These are phyloP conservation scores for Pseudocercospora musae DNA, from an alignment of 2,329 filamentous ascomycete genomes.

Conservation along the genomic window DNA sequence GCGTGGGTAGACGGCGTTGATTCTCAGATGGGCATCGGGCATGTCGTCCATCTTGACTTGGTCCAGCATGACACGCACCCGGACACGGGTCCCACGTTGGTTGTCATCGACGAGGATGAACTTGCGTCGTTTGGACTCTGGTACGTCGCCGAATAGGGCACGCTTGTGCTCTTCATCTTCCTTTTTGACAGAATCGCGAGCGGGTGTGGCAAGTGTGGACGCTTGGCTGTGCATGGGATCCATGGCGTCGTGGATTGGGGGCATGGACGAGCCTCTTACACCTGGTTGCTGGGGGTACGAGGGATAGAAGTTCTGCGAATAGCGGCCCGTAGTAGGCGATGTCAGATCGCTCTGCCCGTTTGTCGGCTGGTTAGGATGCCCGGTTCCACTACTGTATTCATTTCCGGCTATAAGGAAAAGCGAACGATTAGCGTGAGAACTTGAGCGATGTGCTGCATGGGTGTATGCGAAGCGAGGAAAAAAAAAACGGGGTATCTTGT, in stretches of 20 bases:
- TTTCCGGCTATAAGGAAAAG: constrained; percentile 53
- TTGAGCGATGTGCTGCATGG: constrained; percentile 28
- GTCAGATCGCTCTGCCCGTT: constrained; percentile 49
- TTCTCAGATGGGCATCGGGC: constrained; percentile 88
- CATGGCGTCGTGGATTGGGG: constrained; percentile 61
- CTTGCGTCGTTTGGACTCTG: constrained; percentile 87
- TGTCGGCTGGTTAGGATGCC: constrained; percentile 63
- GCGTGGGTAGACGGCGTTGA: constrained; percentile 83
- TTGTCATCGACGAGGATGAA: constrained; percentile 94
- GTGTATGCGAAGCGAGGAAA: constrained; percentile 29
- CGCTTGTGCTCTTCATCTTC: constrained; percentile 58
- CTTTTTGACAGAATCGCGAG: constrained; percentile 40
- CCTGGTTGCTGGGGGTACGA: constrained; percentile 61
- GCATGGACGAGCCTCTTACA: constrained; percentile 58
- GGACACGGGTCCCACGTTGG: constrained; percentile 73
- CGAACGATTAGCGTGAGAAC: constrained; percentile 43
- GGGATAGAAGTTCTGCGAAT: constrained; percentile 72
- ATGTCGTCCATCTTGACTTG: constrained; percentile 93
- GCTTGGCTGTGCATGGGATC: constrained; percentile 40
- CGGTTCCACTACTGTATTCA: constrained; percentile 52
- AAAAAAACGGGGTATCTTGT: constrained; percentile 24
- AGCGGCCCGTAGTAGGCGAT: constrained; percentile 65
- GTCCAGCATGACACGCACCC: constrained; percentile 90
- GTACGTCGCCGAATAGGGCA: constrained; percentile 80
- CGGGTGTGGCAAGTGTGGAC: constrained; percentile 35